phyloP scores from a whole-genome alignment of 805 yeast species.

The Ogataea ramenticola region DNA sequence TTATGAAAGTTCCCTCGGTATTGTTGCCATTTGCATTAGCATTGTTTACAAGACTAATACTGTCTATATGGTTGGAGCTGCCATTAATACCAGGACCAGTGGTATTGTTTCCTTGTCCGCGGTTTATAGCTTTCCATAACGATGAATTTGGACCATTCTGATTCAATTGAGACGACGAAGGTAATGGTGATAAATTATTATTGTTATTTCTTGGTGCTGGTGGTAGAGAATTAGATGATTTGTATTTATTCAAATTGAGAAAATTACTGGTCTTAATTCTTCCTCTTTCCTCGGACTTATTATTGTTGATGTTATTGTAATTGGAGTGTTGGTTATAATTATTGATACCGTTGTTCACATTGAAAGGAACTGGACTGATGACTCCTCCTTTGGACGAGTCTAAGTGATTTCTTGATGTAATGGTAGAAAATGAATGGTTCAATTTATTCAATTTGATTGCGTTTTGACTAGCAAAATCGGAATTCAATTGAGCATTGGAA shows the following conservation, averaged over 20 bases:
- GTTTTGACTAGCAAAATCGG: slow-evolving; percentile 19
- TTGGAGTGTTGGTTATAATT: not conserved
- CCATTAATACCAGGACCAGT: too few relatives aligned
- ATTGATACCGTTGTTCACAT: not conserved
- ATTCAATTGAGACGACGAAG: not conserved
- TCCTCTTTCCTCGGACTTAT: not conserved
- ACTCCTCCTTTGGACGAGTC: slow-evolving; percentile 7
- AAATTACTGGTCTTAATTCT: not conserved
- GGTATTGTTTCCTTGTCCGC: not conserved
- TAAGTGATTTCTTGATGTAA: slow-evolving; percentile 16
- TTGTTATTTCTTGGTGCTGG: slow-evolving; percentile 8
- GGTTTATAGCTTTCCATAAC: slow-evolving; percentile 1
- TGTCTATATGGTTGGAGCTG: too few relatives aligned
- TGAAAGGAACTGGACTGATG: not conserved
- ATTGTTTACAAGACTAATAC: too few relatives aligned
- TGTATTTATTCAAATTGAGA: not conserved
- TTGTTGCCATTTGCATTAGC: not conserved
- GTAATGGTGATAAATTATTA: not conserved
- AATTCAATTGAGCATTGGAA: not conserved
- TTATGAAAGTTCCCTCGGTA: not conserved
- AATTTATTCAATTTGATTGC: slow-evolving; percentile 22
- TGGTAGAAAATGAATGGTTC: slow-evolving; percentile 21
- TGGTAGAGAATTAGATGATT: slow-evolving; percentile 13
- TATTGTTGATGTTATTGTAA: not conserved
- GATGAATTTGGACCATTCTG: not conserved